Base-by-base conservation (phyloP, 2,329 filamentous ascomycete species). In the Laburnicola sp. region DNA sequence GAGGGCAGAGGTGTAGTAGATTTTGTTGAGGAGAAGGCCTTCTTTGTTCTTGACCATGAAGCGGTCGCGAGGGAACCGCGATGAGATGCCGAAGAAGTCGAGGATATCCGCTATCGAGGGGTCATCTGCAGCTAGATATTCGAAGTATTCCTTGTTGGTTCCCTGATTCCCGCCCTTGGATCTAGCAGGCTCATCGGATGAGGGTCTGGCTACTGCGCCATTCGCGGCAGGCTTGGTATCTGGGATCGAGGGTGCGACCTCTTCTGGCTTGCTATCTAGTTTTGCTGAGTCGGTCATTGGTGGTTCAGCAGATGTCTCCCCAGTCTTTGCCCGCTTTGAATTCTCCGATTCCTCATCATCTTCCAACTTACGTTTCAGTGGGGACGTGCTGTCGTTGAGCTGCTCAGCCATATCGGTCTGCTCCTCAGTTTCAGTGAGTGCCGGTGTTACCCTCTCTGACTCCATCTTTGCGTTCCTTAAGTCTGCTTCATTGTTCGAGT, bases 11-110 rank as follows among this genome's bases (percentile, higher is more conserved):
- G 91, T 95, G 79, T 97, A 99, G 81, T 99, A 99, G 63, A 99
- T 93, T 26, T 92, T 94, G 78, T 96, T 96, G 45, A 89, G 86
- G 0, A 93, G 91, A 68, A 91, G 85, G 41, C 91, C 94, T 56
- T 87, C 82, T 25, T 89, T 89, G 75, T 99, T 99, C 65, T 94
- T 89, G 45, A 99, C 94, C 86, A 99, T 89, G 78, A 94, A 99
- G 49, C 93, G 86, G 72, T 96, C 89, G 22, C 86, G 81, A 0
- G 94, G 94, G 78, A 99, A 99, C 41, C 87, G 86, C 0, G 85
- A 73, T 0, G 90, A 92, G 56, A 97, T 80, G 46, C 87, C 81
- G 77, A 97, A 99, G 76, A 97, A 97, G 2, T 82, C 73, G 64
- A 86, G 87, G 66, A 99, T 93, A 48, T 82, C 80, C 55, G 85